These are phyloP conservation scores for Russula griseocarnosa DNA, from an alignment of 768 basidiomycete genomes.

Conservation along the genomic window DNA sequence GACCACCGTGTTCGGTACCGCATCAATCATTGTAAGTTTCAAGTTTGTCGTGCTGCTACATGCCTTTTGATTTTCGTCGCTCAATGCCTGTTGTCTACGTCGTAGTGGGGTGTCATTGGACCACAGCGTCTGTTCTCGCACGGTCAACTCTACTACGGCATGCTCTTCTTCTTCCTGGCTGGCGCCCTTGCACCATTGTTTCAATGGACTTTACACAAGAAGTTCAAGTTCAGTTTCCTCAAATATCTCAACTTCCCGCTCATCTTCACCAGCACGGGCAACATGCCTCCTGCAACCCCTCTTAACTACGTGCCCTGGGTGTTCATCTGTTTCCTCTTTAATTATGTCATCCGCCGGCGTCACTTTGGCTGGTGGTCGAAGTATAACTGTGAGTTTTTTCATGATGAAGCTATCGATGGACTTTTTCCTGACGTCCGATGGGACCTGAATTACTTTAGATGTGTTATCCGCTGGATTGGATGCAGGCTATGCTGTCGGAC, in stretches of 20 bases:
- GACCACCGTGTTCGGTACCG: constrained; percentile 73
- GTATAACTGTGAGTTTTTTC: constrained; percentile 35
- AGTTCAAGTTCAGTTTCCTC: constrained; percentile 30
- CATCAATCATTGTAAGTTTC: constrained; percentile 65
- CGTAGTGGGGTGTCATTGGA: constrained; percentile 63
- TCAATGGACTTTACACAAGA: constrained; percentile 45
- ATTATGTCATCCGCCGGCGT: constrained; percentile 38
- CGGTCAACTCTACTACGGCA: constrained; percentile 29
- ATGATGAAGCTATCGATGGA: neutral
- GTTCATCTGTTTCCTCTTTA: constrained; percentile 39
- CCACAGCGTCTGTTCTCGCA: constrained; percentile 42
- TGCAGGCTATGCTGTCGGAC: constrained; percentile 58
- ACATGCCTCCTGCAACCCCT: constrained; percentile 43
- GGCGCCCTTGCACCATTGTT: constrained; percentile 60
- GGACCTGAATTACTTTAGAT: constrained; percentile 34
- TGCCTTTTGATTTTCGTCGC: neutral
- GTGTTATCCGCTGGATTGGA: constrained; percentile 71
- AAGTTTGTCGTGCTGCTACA: neutral
- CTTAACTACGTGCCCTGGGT: constrained; percentile 41
- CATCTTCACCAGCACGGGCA: constrained; percentile 40
- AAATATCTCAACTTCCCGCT: constrained; percentile 60
- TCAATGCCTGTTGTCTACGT: neutral
- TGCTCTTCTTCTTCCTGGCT: constrained; percentile 76
- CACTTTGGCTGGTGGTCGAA: constrained; percentile 41
- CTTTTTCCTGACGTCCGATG: constrained; percentile 23